Evolutionary conservation across 768 basidiomycete genomes (phyloP), one percentile per base, ranked within the genome.

Genomic region (Tulasnella sp.): DNA sequence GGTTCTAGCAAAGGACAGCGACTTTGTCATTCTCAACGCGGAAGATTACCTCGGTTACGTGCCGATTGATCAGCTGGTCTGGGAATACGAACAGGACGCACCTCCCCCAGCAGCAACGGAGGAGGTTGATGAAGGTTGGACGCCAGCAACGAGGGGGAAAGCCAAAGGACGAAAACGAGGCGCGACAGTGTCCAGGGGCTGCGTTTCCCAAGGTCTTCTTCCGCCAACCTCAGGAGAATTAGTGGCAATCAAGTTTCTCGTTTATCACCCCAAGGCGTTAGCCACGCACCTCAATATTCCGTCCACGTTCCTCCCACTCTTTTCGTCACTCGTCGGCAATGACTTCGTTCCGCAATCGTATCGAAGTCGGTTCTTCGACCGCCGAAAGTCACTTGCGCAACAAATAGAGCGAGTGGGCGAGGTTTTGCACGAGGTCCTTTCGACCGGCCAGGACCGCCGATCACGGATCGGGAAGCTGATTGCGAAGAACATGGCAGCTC

Each of bases 241-340:
- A 90, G 55, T 84, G 86, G 70, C 69, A 10, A 83, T 94, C 75
- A 87, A 88, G 0, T 86, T 89, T 75, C 85, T 87, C 9, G 86
- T 88, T 11, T 95, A 92, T 82, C 88, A 86, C 48, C 93, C 94
- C 0, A 82, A 86, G 3, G 81, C 83, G 0, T 87, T 95, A 44
- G 92, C 94, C 11, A 82, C 86, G 0, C 90, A 92, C 81, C 83
- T 95, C 2, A 87, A 89, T 70, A 84, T 95, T 16, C 91, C 93
- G 0, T 85, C 88, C 9, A 88, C 91, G 0, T 86, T 95, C 51
- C 88, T 95, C 40, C 94, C 94, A 1, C 87, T 95, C 7, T 85
- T 95, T 3, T 92, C 90, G 26, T 91, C 93, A 13, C 84, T 95
- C 23, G 88, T 93, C 5, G 94, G 94, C 72, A 94, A 94, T 81